phyloP scores from a whole-genome alignment of 192 early-diverging fungal genomes.

The Backusella macrospora region DNA sequence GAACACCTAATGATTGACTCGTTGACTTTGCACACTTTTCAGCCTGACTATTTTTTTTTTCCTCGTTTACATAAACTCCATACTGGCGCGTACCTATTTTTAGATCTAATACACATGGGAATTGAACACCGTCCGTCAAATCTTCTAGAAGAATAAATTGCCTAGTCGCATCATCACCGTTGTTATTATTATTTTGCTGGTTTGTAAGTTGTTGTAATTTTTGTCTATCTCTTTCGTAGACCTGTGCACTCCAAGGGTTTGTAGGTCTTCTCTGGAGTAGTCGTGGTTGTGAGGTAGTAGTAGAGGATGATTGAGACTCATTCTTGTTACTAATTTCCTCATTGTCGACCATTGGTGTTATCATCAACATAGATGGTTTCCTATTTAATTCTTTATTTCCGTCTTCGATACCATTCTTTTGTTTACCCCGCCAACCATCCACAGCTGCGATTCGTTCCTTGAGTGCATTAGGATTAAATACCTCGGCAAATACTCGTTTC shows the following conservation, averaged over 20 bases:
- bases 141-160: slow-evolving; percentile 96
- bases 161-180: slow-evolving; percentile 36
- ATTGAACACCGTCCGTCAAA: slow-evolving; percentile 84
- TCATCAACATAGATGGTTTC: slow-evolving; percentile 1
- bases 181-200: slow-evolving; percentile 26
- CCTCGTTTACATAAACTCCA: slow-evolving; percentile 82
- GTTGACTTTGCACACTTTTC: slow-evolving; percentile 92
- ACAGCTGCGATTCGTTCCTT: slow-evolving; percentile 70
- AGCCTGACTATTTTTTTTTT: slow-evolving; percentile 86
- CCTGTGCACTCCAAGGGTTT: slow-evolving; percentile 18
- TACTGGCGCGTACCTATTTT: slow-evolving; percentile 99
- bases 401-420: neutral
- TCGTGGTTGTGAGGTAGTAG: neutral
- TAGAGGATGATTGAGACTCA: neutral
- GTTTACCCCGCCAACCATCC: slow-evolving; percentile 25
- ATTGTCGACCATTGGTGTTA: neutral
- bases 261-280: neutral
- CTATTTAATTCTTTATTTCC: slow-evolving; percentile 8
- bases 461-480: slow-evolving; percentile 83
- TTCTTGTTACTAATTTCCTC: neutral
- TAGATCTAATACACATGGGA: slow-evolving; percentile 94
- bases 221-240: slow-evolving; percentile 21
- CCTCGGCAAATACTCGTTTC: slow-evolving; percentile 88
- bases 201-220: slow-evolving; percentile 38
- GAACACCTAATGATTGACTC: slow-evolving; percentile 87